Evolutionary conservation across 352 stramenopile genomes (phyloP).

Genomic region (Peronospora destructor): DNA sequence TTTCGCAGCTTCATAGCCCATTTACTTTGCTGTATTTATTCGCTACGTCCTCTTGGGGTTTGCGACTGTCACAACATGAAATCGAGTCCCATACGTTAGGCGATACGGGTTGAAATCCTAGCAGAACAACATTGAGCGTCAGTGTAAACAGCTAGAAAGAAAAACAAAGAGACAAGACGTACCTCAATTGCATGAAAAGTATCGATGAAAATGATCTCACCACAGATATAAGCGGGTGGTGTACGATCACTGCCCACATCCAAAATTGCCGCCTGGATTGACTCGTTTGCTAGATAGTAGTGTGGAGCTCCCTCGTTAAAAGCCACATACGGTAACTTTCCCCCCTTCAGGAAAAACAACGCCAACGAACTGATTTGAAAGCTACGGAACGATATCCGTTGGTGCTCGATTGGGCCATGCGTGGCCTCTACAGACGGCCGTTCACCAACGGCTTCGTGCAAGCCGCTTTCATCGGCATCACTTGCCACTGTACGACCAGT

Average conservation of each 20-base stretch:
- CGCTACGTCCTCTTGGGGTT: constrained; percentile 57
- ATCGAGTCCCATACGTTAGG: constrained; percentile 63
- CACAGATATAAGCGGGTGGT: constrained; percentile 67
- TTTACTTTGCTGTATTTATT: constrained; percentile 1
- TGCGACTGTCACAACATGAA: constrained; percentile 71
- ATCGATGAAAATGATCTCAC: constrained; percentile 83
- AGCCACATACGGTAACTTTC: constrained; percentile 70
- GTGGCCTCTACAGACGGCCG: constrained; percentile 7
- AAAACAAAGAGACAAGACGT: constrained; percentile 5
- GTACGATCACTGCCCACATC: constrained; percentile 46
- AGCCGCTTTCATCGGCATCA: constrained; percentile 24
- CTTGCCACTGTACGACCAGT: constrained; percentile 36
- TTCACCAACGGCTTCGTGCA: constrained; percentile 24
- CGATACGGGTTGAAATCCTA: constrained; percentile 83
- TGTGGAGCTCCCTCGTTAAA: constrained; percentile 78
- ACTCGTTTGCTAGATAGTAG: constrained; percentile 77
- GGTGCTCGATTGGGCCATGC: constrained; percentile 32
- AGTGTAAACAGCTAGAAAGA: not conserved
- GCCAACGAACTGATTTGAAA: constrained; percentile 80
- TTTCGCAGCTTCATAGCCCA: constrained; percentile 2
- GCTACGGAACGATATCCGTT: constrained; percentile 70
- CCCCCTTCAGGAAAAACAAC: constrained; percentile 71
- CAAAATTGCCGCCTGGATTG: constrained; percentile 60
- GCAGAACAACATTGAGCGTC: constrained; percentile 4
- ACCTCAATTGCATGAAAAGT: constrained; percentile 78